Percentiles rank a stretch among this genome's conserved stretches.
Conservation (phyloP, 495 filamentous ascomycete species). For the Platismatia glauca region DNA sequence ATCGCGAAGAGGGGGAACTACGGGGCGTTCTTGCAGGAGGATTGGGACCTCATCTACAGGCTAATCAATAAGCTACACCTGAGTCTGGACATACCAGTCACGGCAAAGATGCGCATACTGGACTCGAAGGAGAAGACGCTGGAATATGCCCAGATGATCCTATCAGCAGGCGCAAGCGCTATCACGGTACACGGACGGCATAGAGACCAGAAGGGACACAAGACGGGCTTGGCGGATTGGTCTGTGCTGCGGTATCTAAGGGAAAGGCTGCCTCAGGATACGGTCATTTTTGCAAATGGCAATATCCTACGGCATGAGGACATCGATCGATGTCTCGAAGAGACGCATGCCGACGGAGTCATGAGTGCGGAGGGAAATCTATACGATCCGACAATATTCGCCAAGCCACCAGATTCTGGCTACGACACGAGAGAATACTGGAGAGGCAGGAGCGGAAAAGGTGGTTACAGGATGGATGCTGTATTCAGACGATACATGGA, state of each 20-base stretch:
- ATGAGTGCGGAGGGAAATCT: constrained; percentile 96
- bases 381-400: constrained; percentile 82
- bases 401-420: constrained; percentile 51
- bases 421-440: constrained; percentile 70
- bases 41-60: constrained; percentile 69
- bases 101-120: constrained; percentile 88
- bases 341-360: constrained; percentile 84
- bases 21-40: constrained; percentile 89
- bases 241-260: constrained; percentile 68
- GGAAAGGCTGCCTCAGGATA: constrained; percentile 72
- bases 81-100: constrained; percentile 68
- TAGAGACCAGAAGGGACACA: constrained; percentile 91
- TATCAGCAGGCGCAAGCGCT: constrained; percentile 83
- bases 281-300: constrained; percentile 93
- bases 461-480: constrained; percentile 84
- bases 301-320: constrained; percentile 82
- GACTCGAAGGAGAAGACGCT: constrained; percentile 80
- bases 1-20: constrained; percentile 88
- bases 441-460: constrained; percentile 68
- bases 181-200: constrained; percentile 84
- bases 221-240: constrained; percentile 94
- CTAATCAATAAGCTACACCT: constrained; percentile 71
- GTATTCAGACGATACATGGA: constrained; percentile 82
- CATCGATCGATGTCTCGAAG: constrained; percentile 65
- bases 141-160: constrained; percentile 79